A percentile compares a stretch with the other conserved stretches of the same genome.
These are phyloP conservation scores for Mollisiaceae sp. DNA, from an alignment of 2,329 filamentous ascomycete genomes.

Conservation along the genomic window DNA sequence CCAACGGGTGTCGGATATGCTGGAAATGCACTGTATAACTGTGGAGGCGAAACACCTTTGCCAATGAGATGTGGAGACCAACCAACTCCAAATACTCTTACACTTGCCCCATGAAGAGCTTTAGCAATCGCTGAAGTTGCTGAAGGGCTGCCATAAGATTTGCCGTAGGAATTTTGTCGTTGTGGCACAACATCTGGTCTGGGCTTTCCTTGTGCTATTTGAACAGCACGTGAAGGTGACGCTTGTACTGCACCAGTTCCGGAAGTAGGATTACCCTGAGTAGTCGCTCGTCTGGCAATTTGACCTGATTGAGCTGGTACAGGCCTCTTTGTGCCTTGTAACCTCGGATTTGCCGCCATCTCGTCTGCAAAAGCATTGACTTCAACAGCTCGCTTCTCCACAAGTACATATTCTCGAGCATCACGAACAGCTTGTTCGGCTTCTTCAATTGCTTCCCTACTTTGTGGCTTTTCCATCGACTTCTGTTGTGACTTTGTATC, in stretches of 20 bases:
- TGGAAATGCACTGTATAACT: conserved; percentile 81
- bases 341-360: conserved; percentile 75
- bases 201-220: conserved; percentile 71
- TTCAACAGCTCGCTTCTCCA: conserved; percentile 94
- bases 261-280: conserved; percentile 73
- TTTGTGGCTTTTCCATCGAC: conserved; percentile 26
- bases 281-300: conserved; percentile 77
- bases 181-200: conserved; percentile 66
- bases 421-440: conserved; percentile 79
- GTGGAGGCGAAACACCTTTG: conserved; percentile 74
- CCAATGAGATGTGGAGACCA: conserved; percentile 64
- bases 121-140: conserved; percentile 93
- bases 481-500: conserved; percentile 32
- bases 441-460: conserved; percentile 65
- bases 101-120: conserved; percentile 90
- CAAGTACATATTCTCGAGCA: conserved; percentile 90
- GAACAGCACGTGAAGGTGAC: conserved; percentile 72
- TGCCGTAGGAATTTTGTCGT: conserved; percentile 79
- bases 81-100: conserved; percentile 73
- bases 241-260: conserved; percentile 71
- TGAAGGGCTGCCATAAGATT: conserved; percentile 69
- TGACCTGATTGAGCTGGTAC: conserved; percentile 61
- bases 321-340: conserved; percentile 46
- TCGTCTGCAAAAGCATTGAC: conserved; percentile 98
- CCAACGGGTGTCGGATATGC: conserved; percentile 76